Percentiles rank a stretch among this genome's conserved stretches.
phyloP scores from a whole-genome alignment of 352 stramenopile species.

The Pythium pectinolyticum region DNA sequence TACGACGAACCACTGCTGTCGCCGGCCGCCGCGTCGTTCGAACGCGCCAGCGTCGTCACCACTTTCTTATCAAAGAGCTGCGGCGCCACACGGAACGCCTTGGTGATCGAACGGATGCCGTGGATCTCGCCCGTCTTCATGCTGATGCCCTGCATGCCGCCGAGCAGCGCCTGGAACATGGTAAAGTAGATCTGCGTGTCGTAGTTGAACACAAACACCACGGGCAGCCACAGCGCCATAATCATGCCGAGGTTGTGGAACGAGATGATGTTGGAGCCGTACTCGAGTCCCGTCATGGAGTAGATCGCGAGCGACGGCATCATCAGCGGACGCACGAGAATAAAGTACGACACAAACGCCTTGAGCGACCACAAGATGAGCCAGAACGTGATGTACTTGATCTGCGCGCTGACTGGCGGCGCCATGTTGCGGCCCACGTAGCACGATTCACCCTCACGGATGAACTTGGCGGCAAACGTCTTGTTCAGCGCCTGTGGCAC shows the following conservation, averaged over 20 bases:
- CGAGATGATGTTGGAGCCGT: conserved; percentile 33
- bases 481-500: conserved; percentile 29
- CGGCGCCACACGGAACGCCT: conserved; percentile 43
- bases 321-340: conserved; percentile 41
- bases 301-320: conserved; percentile 40
- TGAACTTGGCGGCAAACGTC: conserved; percentile 40
- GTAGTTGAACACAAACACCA: conserved; percentile 57
- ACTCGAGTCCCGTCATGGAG: conserved; percentile 31
- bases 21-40: conserved; percentile 32
- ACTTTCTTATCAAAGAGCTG: conserved; percentile 52
- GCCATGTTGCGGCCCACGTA: conserved; percentile 44
- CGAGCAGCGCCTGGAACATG: conserved; percentile 38
- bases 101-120: conserved; percentile 36
- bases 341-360: conserved; percentile 41
- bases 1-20: conserved; percentile 18
- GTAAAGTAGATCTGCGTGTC: conserved; percentile 58
- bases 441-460: conserved; percentile 39
- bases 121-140: conserved; percentile 52
- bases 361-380: conserved; percentile 36
- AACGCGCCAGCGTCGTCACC: conserved; percentile 40
- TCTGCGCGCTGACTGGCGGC: conserved; percentile 31
- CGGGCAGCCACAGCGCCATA: conserved; percentile 40
- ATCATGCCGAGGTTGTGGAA: conserved; percentile 55
- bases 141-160: conserved; percentile 33
- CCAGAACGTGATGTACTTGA: conserved; percentile 44